These are phyloP conservation scores for Drechmeria coniospora DNA, from an alignment of 2,329 filamentous ascomycete genomes.

Conservation along the genomic window DNA sequence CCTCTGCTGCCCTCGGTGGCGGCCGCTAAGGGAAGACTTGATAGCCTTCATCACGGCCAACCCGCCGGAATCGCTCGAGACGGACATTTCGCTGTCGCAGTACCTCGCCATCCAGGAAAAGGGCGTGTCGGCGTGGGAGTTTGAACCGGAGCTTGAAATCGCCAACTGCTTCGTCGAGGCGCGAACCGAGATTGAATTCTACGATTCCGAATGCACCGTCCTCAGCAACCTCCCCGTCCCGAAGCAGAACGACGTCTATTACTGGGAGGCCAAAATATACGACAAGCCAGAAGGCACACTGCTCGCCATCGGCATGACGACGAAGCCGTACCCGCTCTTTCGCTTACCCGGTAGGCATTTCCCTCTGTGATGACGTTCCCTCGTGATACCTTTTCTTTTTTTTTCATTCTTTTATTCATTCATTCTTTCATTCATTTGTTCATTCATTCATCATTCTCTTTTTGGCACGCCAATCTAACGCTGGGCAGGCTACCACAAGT, in stretches of 20 bases:
- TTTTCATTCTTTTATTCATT: too few relatives aligned
- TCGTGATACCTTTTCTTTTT: too few relatives aligned
- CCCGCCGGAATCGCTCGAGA: slow-evolving; percentile 85
- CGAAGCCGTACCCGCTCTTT: slow-evolving; percentile 93
- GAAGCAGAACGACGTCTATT: slow-evolving; percentile 98
- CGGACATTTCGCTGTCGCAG: slow-evolving; percentile 93
- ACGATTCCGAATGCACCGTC: slow-evolving; percentile 93
- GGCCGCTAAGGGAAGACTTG: slow-evolving; percentile 6
- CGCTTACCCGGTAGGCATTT: slow-evolving; percentile 63
- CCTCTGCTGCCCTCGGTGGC: not conserved
- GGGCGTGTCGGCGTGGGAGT: slow-evolving; percentile 98
- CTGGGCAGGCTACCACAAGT: slow-evolving; percentile 66
- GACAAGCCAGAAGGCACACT: slow-evolving; percentile 84
- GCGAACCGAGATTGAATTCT: slow-evolving; percentile 96
- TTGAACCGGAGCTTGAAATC: slow-evolving; percentile 96
- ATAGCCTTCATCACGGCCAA: slow-evolving; percentile 87
- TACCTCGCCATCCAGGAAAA: slow-evolving; percentile 98
- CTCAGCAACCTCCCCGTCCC: slow-evolving; percentile 93
- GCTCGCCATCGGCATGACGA: slow-evolving; percentile 85
- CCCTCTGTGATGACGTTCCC: too few relatives aligned
- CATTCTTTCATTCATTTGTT: too few relatives aligned
- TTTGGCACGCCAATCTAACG: not conserved
- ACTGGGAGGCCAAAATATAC: slow-evolving; percentile 98
- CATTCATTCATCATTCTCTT: too few relatives aligned
- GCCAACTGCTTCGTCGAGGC: slow-evolving; percentile 97